Evolutionary conservation across 805 yeast species (phyloP), one percentile per base, ranked within the genome.

Genomic region (Nakazawaea populi): DNA sequence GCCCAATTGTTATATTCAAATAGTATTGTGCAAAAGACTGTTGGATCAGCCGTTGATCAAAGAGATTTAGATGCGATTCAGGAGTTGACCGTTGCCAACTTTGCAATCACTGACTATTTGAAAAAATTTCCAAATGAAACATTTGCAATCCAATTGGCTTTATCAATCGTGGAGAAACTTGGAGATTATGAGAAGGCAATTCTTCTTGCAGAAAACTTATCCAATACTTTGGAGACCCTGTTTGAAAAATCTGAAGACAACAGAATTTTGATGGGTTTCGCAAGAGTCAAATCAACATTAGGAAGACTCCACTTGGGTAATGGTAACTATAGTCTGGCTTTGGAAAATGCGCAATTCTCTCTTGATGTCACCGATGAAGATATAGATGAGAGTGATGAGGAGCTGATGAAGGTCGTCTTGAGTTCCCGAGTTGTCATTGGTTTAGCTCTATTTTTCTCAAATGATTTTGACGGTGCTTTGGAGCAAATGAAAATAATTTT

Each of bases 1-100:
- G 83, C 94, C 0, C 89, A 87, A 63, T 62, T 89, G 44, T 71
- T 89, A 30, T 88, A 85, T 65, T 95, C 92, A 0, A 65, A 77
- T 44, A 76, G 79, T 44, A 71, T 85, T 49, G 65, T 83, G 42
- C 62, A 71, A 58, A 73, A 75, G 54, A 64, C 79, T 46, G 70
- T 75, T 34, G 72, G 74, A 3, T 58, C 65, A 4, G 64, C 66
- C 44, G 63, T 72, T 62, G 77, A 79, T 64, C 73, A 82, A 53
- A 65, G 80, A 62, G 80, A 84, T 62, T 62, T 82, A 56, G 79
- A 73, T 45, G 73, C 82, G 10, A 75, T 81, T 1, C 90, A 85
- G 59, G 87, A 86, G 55, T 68, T 84, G 51, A 75, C 84, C 49
- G 72, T 83, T 11, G 89, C 87, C n/a, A 74, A 76, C 54, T 73